Conservation (phyloP, 2,329 filamentous ascomycete species). For the Claviceps sp. region DNA sequence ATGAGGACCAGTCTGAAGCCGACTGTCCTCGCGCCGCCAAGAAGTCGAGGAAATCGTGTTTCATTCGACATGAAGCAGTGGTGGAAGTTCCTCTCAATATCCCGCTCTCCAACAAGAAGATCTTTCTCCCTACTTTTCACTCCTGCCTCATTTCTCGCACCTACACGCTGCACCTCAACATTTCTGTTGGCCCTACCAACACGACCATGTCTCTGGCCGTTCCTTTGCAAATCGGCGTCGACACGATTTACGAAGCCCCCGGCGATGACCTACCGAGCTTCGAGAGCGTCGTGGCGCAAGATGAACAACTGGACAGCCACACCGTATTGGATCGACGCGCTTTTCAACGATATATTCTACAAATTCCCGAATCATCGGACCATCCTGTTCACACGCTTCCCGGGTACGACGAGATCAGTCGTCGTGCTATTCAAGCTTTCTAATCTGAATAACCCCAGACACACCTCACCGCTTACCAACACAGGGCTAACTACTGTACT, state of each 20-base stretch:
- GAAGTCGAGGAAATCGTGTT: constrained; percentile 16
- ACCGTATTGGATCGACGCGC: constrained; percentile 28
- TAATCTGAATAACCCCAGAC: background rate
- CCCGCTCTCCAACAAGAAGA: constrained; percentile 32
- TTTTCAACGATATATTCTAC: constrained; percentile 21
- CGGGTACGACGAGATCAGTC: constrained; percentile 22
- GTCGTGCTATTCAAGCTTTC: constrained; percentile 12
- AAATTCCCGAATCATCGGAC: constrained; percentile 19
- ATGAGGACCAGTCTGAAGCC: constrained; percentile 22
- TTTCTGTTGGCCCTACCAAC: constrained; percentile 29
- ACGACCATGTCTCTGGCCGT: constrained; percentile 30
- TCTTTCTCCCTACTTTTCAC: constrained; percentile 44
- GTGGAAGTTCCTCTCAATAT: constrained; percentile 36
- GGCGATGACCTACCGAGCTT: constrained; percentile 32
- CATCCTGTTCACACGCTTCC: constrained; percentile 23
- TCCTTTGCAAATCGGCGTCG: constrained; percentile 38
- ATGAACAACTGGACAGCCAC: constrained; percentile 30
- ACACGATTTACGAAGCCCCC: constrained; percentile 19
- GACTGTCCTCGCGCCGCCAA: constrained; percentile 13
- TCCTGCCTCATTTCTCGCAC: constrained; percentile 42
- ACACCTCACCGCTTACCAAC: background rate
- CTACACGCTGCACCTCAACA: constrained; percentile 36
- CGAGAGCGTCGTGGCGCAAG: constrained; percentile 29
- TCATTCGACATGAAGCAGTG: constrained; percentile 26
- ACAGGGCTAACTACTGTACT: background rate